Evolutionary conservation across 371 early-diverging fungal genomes (phyloP).

Genomic region (Nematocida minor): DNA sequence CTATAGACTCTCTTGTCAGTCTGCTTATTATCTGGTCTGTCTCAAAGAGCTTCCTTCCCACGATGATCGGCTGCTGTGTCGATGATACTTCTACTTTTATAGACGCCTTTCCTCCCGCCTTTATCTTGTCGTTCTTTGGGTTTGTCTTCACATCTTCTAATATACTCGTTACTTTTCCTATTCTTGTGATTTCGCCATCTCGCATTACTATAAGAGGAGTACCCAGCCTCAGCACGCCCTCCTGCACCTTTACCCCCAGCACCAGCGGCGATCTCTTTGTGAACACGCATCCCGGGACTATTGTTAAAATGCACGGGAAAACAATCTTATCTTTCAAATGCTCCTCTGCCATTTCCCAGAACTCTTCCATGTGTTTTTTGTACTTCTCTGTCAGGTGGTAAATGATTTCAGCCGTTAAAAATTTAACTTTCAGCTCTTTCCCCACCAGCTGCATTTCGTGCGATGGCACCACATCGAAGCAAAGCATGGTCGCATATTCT

Average conservation of each 20-base stretch:
- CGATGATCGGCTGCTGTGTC: conserved; percentile 78
- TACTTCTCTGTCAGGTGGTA: conserved; percentile 96
- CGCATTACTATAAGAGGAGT: conserved; percentile 88
- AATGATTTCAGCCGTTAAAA: conserved; percentile 95
- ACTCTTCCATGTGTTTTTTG: conserved; percentile 71
- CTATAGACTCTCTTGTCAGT: conserved; percentile 84
- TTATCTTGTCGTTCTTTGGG: conserved; percentile 71
- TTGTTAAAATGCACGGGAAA: conserved; percentile 86
- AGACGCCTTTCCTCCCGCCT: conserved; percentile 76
- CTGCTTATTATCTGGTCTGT: conserved; percentile 69
- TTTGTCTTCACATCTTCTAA: conserved; percentile 84
- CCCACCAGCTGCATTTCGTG: conserved; percentile 87
- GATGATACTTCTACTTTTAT: conserved; percentile 83
- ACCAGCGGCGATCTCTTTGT: conserved; percentile 91
- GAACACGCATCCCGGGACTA: conserved; percentile 85
- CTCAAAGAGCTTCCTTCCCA: conserved; percentile 88
- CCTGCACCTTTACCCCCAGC: conserved; percentile 87
- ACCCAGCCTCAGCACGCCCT: conserved; percentile 80
- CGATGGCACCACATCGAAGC: conserved; percentile 95
- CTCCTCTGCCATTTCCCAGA: conserved; percentile 75
- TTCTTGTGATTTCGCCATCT: conserved; percentile 68
- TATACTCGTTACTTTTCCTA: conserved; percentile 89
- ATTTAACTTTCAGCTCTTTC: conserved; percentile 77
- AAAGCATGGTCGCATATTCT: conserved; percentile 85
- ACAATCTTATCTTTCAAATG: conserved; percentile 80